Evolutionary conservation across 1,139 yeast species (phyloP).

Genomic region (Yamadazyma siamensis): DNA sequence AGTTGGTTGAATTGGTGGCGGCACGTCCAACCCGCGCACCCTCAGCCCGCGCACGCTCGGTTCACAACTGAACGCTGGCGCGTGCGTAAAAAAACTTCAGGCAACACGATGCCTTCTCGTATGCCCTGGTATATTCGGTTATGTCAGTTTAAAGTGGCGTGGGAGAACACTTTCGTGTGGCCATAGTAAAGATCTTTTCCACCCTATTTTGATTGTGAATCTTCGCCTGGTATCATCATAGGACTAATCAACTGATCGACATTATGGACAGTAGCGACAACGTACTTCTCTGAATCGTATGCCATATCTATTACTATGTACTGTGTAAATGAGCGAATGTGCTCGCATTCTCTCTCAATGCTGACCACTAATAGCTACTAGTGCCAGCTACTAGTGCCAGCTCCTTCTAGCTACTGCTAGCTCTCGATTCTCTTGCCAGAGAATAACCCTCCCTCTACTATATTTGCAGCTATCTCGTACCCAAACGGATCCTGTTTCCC

Average conservation of each 20-base stretch:
- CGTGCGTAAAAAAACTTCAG: neutral
- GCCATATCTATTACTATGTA: neutral
- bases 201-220: slow-evolving; percentile 36
- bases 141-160: slow-evolving; percentile 49
- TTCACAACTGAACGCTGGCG: too few species aligned
- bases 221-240: slow-evolving; percentile 21
- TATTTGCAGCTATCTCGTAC: slow-evolving; percentile 20
- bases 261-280: too few species aligned
- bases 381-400: too few species aligned
- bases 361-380: too few species aligned
- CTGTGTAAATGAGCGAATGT: too few species aligned
- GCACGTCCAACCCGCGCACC: neutral
- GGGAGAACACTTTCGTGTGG: slow-evolving; percentile 50
- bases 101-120: slow-evolving; percentile 44
- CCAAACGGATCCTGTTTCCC: slow-evolving; percentile 22
- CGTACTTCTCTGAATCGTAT: too few species aligned
- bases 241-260: slow-evolving; percentile 47
- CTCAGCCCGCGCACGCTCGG: too few species aligned
- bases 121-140: slow-evolving; percentile 52
- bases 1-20: neutral
- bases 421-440: slow-evolving; percentile 18
- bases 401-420: too few species aligned
- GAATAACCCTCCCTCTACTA: slow-evolving; percentile 13
- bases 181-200: slow-evolving; percentile 46
- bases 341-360: too few species aligned